A percentile compares a stretch with the other conserved stretches of the same genome.
Conservation (phyloP, 2,329 filamentous ascomycete genomes). For the Colletotrichum sansevieriae region DNA sequence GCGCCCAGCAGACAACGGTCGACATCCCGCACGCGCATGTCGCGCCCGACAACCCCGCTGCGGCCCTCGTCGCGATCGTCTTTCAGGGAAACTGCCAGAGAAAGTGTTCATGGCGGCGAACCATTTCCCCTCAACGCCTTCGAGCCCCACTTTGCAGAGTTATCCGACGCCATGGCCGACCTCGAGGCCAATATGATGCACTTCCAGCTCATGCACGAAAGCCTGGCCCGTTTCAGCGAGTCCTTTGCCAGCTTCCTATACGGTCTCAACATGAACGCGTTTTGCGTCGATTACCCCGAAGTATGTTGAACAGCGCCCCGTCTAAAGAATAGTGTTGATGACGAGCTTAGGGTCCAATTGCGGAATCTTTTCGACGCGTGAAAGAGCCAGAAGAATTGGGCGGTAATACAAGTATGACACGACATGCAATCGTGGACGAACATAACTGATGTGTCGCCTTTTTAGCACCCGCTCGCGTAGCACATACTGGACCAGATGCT, state of each 20-base stretch:
- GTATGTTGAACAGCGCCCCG: conserved; percentile 58
- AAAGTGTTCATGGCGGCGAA: conserved; percentile 60
- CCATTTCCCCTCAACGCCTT: conserved; percentile 82
- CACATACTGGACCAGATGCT: conserved; percentile 52
- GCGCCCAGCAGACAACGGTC: conserved; percentile 57
- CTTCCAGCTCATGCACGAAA: conserved; percentile 96
- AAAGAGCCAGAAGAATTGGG: conserved; percentile 66
- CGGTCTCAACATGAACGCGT: conserved; percentile 98
- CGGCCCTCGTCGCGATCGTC: conserved; percentile 91
- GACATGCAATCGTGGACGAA: background rate
- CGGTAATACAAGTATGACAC: conserved; percentile 17
- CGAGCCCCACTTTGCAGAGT: conserved; percentile 91
- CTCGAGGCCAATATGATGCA: conserved; percentile 98
- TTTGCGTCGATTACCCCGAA: conserved; percentile 98
- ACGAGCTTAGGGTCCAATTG: conserved; percentile 76
- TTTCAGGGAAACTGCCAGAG: conserved; percentile 80
- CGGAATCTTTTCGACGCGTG: conserved; percentile 83
- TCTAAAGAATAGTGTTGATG: background rate
- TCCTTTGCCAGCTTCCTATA: conserved; percentile 97
- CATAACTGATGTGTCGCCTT: background rate
- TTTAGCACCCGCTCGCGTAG: conserved; percentile 30
- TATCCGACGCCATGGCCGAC: conserved; percentile 94
- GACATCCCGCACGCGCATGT: conserved; percentile 73
- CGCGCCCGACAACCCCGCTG: conserved; percentile 90
- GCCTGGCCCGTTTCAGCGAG: conserved; percentile 91